Percentiles rank a stretch among this genome's conserved stretches.
phyloP scores from a whole-genome alignment of 305 asterid genomes.

The Fraxinus paxiana region DNA sequence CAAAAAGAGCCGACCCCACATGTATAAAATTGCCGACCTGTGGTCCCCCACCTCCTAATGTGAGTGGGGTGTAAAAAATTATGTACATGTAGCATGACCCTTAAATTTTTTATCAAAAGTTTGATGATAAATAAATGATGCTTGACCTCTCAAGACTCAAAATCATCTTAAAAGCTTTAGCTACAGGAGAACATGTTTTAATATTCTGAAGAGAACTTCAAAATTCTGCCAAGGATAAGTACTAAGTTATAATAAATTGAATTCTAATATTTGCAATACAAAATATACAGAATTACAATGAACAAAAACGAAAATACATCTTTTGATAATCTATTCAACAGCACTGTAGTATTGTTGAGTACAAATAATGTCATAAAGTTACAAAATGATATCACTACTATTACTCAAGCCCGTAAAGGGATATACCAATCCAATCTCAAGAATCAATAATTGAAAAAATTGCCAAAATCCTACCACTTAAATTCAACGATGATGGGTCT shows the following conservation, averaged over 20 bases:
- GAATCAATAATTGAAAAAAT: neutral
- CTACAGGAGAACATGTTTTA: neutral
- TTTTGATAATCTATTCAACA: neutral
- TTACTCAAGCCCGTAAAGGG: neutral
- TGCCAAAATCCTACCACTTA: neutral
- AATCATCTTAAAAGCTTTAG: neutral
- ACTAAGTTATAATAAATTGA: neutral
- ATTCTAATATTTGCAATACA: neutral
- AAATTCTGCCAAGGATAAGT: neutral
- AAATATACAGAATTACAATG: neutral
- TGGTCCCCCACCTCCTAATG: too few relatives aligned
- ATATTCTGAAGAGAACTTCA: neutral
- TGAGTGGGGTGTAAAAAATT: too few relatives aligned
- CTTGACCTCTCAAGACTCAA: neutral
- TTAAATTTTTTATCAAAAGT: neutral
- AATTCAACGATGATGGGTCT: conserved; percentile 11
- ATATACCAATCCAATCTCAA: neutral
- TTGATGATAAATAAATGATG: neutral
- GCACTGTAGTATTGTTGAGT: neutral
- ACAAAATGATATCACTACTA: neutral
- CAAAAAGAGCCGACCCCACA: too few relatives aligned
- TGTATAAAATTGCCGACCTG: too few relatives aligned
- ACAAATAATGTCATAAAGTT: neutral
- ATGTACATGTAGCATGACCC: too few relatives aligned
- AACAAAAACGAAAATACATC: neutral